Conservation (phyloP, 2,329 filamentous ascomycete genomes). For the Penicillium concentricum region DNA sequence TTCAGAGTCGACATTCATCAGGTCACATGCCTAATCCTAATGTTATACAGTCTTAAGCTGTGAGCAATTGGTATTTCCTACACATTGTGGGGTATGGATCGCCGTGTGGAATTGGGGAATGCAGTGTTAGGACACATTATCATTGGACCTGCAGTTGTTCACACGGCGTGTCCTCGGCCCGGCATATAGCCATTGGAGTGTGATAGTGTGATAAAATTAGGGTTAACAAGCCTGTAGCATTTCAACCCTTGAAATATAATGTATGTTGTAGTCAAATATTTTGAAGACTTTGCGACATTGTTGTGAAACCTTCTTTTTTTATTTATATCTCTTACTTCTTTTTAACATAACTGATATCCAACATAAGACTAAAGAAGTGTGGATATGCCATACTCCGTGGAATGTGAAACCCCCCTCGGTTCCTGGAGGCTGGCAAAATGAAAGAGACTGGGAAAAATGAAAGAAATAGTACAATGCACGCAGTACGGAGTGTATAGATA, state of each 20-base stretch:
- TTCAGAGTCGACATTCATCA: neutral
- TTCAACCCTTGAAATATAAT: neutral
- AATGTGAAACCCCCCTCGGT: slow-evolving; percentile 1
- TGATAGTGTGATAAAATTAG: neutral
- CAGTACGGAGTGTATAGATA: neutral
- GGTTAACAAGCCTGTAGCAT: neutral
- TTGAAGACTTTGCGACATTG: neutral
- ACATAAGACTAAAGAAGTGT: neutral
- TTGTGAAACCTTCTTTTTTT: neutral
- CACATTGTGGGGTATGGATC: slow-evolving; percentile 25
- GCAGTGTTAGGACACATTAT: slow-evolving; percentile 6
- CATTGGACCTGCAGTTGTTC: slow-evolving; percentile 17
- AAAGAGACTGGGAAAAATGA: neutral
- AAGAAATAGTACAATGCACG: neutral
- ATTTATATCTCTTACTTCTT: neutral
- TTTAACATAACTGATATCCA: neutral
- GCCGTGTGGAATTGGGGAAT: slow-evolving; percentile 16
- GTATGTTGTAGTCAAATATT: neutral
- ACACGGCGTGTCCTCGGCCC: slow-evolving; percentile 7
- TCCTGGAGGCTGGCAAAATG: slow-evolving; percentile 4
- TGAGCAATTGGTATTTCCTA: neutral
- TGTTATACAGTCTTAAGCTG: neutral
- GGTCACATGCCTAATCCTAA: neutral
- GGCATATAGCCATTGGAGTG: slow-evolving; percentile 5
- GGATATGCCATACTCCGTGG: neutral